Evolutionary conservation across 2,329 filamentous ascomycete species (phyloP).

Genomic region (Fusarium pseudonygamai): DNA sequence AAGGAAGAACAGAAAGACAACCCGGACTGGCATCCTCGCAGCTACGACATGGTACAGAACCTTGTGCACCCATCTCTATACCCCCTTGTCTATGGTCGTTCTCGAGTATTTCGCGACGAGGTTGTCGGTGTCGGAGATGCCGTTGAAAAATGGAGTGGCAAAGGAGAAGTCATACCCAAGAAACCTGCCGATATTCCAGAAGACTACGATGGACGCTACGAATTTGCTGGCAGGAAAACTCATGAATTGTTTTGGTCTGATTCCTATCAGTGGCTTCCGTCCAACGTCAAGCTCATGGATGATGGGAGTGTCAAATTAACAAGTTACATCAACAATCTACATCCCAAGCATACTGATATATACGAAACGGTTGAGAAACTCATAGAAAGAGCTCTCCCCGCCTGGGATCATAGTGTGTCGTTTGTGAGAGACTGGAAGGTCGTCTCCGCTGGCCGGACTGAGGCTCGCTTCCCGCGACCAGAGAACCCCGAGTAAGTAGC

Average conservation of each 20-base stretch:
- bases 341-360: constrained; percentile 47
- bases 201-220: constrained; percentile 15
- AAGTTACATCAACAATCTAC: constrained; percentile 59
- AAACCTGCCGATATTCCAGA: constrained; percentile 36
- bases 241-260: constrained; percentile 53
- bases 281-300: constrained; percentile 52
- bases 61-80: constrained; percentile 32
- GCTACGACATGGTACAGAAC: constrained; percentile 3
- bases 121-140: constrained; percentile 40
- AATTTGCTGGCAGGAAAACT: not conserved
- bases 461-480: constrained; percentile 16
- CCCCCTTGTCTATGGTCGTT: constrained; percentile 34
- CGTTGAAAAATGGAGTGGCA: constrained; percentile 32
- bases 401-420: constrained; percentile 49
- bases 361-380: constrained; percentile 41
- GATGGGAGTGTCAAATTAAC: constrained; percentile 48
- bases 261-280: constrained; percentile 41
- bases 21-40: constrained; percentile 30
- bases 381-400: not conserved
- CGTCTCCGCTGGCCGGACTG: constrained; percentile 13
- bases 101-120: constrained; percentile 49
- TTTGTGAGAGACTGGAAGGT: fast-evolving
- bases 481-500: constrained; percentile 12
- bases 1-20: constrained; percentile 23
- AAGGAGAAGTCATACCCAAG: constrained; percentile 30